Evolutionary conservation across 169 alveolate genomes (phyloP).

Genomic region (Cryptosporidium sp.): DNA sequence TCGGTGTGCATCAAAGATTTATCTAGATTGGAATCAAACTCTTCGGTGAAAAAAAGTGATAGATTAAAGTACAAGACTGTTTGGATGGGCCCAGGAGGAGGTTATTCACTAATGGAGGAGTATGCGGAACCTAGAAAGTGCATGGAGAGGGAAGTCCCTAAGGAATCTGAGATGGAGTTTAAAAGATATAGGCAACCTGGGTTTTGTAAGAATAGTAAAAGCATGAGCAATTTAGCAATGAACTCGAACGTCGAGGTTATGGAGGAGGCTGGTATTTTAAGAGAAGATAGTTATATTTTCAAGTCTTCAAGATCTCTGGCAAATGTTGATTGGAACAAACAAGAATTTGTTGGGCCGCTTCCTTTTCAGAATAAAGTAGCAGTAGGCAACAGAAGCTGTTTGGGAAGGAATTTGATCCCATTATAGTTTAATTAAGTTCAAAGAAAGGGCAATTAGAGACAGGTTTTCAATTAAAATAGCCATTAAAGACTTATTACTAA

Average conservation of each 20-base stretch:
- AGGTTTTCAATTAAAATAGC: neutral
- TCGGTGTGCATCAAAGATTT: neutral
- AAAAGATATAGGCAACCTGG: slow-evolving; percentile 39
- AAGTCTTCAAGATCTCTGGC: slow-evolving; percentile 47
- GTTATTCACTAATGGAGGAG: slow-evolving; percentile 68
- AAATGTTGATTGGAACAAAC: slow-evolving; percentile 10
- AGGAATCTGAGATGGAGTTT: slow-evolving; percentile 10
- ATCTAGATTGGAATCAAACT: slow-evolving; percentile 4
- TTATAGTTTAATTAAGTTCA: neutral
- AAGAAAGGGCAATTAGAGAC: neutral
- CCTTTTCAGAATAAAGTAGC: slow-evolving; percentile 69
- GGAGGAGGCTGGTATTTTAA: slow-evolving; percentile 16
- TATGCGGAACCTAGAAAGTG: slow-evolving; percentile 35
- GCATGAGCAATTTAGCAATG: slow-evolving; percentile 15
- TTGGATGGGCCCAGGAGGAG: slow-evolving; percentile 76
- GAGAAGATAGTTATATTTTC: slow-evolving; percentile 39
- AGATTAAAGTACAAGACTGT: slow-evolving; percentile 45
- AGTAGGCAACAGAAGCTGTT: slow-evolving; percentile 61
- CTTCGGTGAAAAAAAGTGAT: neutral
- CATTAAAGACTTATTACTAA: neutral
- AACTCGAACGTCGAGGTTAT: slow-evolving; percentile 25
- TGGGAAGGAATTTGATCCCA: slow-evolving; percentile 66
- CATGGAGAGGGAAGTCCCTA: slow-evolving; percentile 46
- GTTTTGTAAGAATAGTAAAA: slow-evolving; percentile 16
- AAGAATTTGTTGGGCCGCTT: slow-evolving; percentile 40